Evolutionary conservation across 306 rosid genomes (phyloP), one percentile per base, ranked within the genome.

Genomic region (Nissolia schottii): DNA sequence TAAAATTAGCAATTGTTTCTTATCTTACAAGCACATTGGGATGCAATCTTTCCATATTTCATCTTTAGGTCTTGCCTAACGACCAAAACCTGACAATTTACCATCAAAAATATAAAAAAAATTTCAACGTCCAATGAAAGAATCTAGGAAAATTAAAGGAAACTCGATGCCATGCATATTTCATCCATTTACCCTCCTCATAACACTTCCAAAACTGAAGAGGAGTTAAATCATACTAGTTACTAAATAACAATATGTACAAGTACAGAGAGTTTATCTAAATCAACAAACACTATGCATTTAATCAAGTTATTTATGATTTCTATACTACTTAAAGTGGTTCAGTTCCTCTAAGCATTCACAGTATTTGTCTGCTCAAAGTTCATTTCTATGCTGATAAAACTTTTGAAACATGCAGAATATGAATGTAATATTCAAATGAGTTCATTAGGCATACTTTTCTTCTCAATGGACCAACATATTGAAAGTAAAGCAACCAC

Each of bases 21-120:
- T 54, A 77, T 82, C 90, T 86, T 87, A 93, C 97, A 97, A 80
- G 98, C 96, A 83, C 97, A 93, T 75, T 93, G 98, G 37, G 98
- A 93, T 57, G 97, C 98, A 58, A 93, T 89, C 83, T 93, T 93
- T 82, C 98, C 96, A 0, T 92, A 64, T 73, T 80, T 92, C 97
- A 93, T 93, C 88, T 89, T 93, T 29, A 93, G 80, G 79, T 90
- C 98, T 81, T 84, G 96, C 78, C 98, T 80, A 15, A 93, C 98
- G 4, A 93, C 87, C 78, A 88, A 81, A 67, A 90, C 97, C 97
- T 93, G 79, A 22, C 76, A 69, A 45, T 60, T 54, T 48, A 76
- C 29, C 19, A 43, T 68, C 55, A 24, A 63, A 78, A 71, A 50
- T 61, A n/a, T n/a, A n/a, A 73, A 67, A 82, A 71, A 64, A 65